A percentile compares a stretch with the other conserved stretches of the same genome.
Conservation (phyloP, 495 filamentous ascomycete genomes). For the Astrothelium subdiscretum region DNA sequence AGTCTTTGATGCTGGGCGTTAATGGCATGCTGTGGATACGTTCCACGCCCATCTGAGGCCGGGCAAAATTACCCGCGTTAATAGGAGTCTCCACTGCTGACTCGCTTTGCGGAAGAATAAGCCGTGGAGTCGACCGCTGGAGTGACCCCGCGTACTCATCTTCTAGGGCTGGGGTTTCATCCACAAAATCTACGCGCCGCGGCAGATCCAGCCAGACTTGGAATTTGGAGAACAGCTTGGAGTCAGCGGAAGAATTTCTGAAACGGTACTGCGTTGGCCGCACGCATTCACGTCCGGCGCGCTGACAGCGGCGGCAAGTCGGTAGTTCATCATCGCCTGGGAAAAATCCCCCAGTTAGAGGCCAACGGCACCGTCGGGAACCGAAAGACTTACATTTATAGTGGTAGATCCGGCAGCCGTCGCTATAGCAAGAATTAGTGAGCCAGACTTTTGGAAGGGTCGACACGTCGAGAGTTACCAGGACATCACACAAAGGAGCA, state of each 20-base stretch:
- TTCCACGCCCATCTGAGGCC: not conserved
- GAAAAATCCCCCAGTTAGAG: not conserved
- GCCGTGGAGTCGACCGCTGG: not conserved
- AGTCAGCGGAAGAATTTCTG: not conserved
- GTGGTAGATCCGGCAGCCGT: conserved; percentile 1
- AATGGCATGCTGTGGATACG: not conserved
- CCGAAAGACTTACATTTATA: conserved; percentile 1
- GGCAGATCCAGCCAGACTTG: not conserved
- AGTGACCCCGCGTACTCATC: not conserved
- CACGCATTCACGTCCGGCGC: not conserved
- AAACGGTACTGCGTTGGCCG: not conserved
- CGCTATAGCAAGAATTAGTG: not conserved
- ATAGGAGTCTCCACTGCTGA: not conserved
- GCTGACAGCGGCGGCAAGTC: not conserved
- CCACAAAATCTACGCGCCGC: not conserved
- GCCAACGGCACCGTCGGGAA: not conserved
- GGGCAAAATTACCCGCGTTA: not conserved
- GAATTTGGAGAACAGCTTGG: not conserved
- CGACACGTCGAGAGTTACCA: not conserved
- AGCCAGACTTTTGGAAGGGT: not conserved
- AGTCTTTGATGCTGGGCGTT: not conserved
- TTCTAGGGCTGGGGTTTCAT: not conserved
- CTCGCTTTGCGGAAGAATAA: not conserved
- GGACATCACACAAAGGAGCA: not conserved
- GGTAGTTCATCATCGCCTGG: not conserved